Conservation (phyloP, 139 green algal genomes). For the Dunaliella primolecta region DNA sequence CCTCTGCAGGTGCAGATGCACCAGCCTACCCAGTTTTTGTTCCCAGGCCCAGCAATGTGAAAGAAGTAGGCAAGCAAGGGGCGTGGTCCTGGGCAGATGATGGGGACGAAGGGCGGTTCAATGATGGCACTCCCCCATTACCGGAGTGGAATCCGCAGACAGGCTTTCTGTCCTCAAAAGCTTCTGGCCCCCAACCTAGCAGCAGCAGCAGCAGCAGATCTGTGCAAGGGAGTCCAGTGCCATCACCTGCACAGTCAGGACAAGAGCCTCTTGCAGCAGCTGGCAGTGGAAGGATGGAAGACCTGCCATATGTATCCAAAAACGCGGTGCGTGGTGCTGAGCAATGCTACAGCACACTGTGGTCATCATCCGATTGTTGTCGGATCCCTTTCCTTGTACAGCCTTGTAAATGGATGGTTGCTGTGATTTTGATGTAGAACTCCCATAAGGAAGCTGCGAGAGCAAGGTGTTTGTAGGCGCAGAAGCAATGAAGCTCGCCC, state of each 20-base stretch:
- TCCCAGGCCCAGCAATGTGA: slow-evolving; percentile 18
- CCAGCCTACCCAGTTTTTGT: slow-evolving; percentile 27
- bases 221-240: background rate
- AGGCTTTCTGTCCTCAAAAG: slow-evolving; percentile 36
- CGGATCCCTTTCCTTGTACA: too few species aligned
- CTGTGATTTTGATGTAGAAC: too few species aligned
- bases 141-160: slow-evolving; percentile 50
- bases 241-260: too few species aligned
- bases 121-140: background rate
- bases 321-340: background rate
- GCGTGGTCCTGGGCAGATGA: slow-evolving; percentile 28
- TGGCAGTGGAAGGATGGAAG: too few species aligned
- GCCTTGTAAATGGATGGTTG: too few species aligned
- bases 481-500: too few species aligned
- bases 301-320: background rate
- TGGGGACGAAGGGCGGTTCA: slow-evolving; percentile 5
- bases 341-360: too few species aligned
- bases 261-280: too few species aligned
- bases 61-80: background rate
- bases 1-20: background rate
- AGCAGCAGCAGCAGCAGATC: background rate
- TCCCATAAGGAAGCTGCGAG: too few species aligned
- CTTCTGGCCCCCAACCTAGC: background rate
- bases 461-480: too few species aligned
- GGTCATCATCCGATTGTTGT: too few species aligned